Evolutionary conservation across 345 rosid genomes (phyloP), one percentile per base, ranked within the genome.

Genomic region (Euphorbia pulcherrima): DNA sequence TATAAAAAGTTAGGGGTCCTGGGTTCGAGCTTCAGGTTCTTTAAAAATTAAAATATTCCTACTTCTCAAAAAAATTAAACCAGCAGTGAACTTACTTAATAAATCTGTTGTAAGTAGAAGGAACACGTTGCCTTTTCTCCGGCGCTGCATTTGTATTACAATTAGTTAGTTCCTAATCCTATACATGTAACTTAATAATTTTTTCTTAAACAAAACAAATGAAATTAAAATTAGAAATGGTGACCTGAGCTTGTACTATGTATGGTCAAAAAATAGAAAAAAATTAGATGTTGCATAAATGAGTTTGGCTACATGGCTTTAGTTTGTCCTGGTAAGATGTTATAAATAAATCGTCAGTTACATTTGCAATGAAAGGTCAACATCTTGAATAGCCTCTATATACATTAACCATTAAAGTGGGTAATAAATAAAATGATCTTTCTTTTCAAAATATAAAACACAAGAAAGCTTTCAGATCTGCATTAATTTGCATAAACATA

Each of bases 111-210:
- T 93, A 93, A 30, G 98, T 97, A 21, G 98, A 93, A 52, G 98
- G 98, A 81, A 90, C 94, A 9, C 98, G 97, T 46, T 90, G 98
- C 71, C 96, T 83, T 84, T 93, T 93, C 90, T 93, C 97, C 1
- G 97, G 98, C 1, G 98, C 97, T 90, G 90, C 80, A 75, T 71
- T 29, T 57, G 58, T 24, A 78, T 86, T 4, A 35, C 12, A 41
- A 4, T n/a, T 2, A 12, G 7, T 33, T 33, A 33, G 37, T 33
- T 33, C 37, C 37, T 33, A 33, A 33, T 33, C 37, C 37, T 33
- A 33, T 2, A 33, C 7, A 33, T 33, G n/a, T n/a, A n/a, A 33
- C 3, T 33, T 33, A 3, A 33, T 33, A 33, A 33, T 33, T 33
- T 33, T 33, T 33, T 33, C 4, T 33, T 33, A 33, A 33, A 33